Percentiles rank a stretch among this genome's conserved stretches.
Evolutionary conservation across 306 rosid genomes (phyloP).

Genomic region (Castanopsis chinensis): DNA sequence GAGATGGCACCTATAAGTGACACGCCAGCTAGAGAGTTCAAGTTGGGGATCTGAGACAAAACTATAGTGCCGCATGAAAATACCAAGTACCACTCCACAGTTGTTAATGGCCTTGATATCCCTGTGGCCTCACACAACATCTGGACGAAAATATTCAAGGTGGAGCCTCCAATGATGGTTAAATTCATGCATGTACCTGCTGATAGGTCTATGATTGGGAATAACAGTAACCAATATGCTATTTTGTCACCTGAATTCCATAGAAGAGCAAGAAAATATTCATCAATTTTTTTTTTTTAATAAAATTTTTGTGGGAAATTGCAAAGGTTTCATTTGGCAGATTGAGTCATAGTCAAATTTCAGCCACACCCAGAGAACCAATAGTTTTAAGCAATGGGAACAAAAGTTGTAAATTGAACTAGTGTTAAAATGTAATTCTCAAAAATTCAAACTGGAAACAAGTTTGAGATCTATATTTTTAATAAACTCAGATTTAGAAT

Average conservation of each 20-base stretch:
- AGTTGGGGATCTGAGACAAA: conserved; percentile 41
- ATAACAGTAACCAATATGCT: conserved; percentile 16
- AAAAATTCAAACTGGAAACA: no score
- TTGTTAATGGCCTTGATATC: conserved; percentile 10
- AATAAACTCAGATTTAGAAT: no score
- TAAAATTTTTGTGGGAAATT: no score
- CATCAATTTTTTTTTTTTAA: no score
- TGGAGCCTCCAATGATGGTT: conserved; percentile 38
- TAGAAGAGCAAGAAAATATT: no score
- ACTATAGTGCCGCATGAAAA: conserved; percentile 39
- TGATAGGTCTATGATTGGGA: conserved; percentile 44
- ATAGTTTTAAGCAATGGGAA: no score
- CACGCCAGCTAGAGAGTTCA: conserved; percentile 47
- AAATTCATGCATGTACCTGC: conserved; percentile 41
- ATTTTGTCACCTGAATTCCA: conserved; percentile 18
- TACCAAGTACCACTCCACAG: conserved; percentile 43
- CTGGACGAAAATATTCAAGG: conserved; percentile 21
- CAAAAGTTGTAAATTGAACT: no score
- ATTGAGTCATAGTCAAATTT: no score
- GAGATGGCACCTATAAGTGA: conserved; percentile 47
- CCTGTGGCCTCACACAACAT: background rate
- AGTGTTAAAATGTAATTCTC: no score
- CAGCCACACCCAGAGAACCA: no score
- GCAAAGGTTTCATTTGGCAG: no score
- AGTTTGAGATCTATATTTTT: no score